Conservation (phyloP, 2,329 filamentous ascomycete species). For the Botrytis squamosa region DNA sequence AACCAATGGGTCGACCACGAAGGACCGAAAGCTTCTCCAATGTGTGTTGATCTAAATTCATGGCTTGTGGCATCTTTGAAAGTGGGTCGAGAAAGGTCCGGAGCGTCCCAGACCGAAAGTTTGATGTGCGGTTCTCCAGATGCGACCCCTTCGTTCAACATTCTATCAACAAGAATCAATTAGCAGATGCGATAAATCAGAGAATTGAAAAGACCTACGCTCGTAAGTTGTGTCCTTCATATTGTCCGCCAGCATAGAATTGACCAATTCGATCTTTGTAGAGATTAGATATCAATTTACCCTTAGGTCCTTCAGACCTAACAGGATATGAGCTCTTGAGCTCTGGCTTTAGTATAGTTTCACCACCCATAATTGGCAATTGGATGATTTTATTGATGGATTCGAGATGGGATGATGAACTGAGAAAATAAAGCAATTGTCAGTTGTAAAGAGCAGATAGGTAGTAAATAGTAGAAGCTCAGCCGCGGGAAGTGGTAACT, state of each 20-base stretch:
- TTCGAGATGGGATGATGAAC: background rate
- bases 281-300: constrained; percentile 80
- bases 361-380: constrained; percentile 39
- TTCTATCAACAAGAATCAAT: constrained; percentile 46
- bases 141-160: constrained; percentile 66
- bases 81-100: constrained; percentile 72
- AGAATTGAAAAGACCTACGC: constrained; percentile 52
- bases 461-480: background rate
- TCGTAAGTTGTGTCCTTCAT: constrained; percentile 70
- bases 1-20: constrained; percentile 99
- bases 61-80: constrained; percentile 82
- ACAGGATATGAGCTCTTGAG: constrained; percentile 38
- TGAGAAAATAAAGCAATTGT: background rate
- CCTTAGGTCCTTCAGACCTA: constrained; percentile 49
- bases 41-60: constrained; percentile 69
- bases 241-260: constrained; percentile 79
- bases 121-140: constrained; percentile 76
- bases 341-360: constrained; percentile 34
- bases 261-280: constrained; percentile 80
- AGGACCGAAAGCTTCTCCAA: constrained; percentile 82
- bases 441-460: background rate
- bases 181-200: constrained; percentile 8
- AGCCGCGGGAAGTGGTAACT: constrained; percentile 1
- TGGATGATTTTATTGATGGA: constrained; percentile 23
- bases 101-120: constrained; percentile 83